phyloP scores from a whole-genome alignment of 495 filamentous ascomycete species.

The Terfezia boudieri region DNA sequence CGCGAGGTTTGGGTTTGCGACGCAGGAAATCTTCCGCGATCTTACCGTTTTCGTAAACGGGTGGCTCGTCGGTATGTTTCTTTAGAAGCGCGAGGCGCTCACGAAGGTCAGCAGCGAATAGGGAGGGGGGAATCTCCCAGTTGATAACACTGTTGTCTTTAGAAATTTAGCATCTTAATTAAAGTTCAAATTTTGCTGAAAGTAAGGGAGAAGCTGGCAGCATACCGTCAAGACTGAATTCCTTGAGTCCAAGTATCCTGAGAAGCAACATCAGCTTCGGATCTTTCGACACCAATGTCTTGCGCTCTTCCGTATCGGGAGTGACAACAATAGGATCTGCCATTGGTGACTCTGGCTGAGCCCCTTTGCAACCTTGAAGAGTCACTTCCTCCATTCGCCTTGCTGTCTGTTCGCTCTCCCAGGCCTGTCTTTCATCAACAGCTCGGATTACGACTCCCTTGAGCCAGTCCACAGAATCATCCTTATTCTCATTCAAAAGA shows the following conservation, averaged over 20 bases:
- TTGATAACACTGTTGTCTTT: constrained; percentile 5
- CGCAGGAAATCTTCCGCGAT: constrained; percentile 55
- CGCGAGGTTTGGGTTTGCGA: constrained; percentile 34
- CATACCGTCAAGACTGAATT: background rate
- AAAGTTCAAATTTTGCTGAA: background rate
- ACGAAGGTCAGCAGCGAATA: constrained; percentile 39
- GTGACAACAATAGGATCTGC: constrained; percentile 38
- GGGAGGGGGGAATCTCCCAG: constrained; percentile 54
- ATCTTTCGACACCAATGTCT: constrained; percentile 64
- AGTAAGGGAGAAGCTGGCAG: background rate
- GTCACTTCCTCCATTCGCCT: constrained; percentile 21
- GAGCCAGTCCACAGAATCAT: constrained; percentile 59
- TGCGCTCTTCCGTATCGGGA: constrained; percentile 42
- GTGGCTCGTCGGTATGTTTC: constrained; percentile 48
- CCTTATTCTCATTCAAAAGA: constrained; percentile 52
- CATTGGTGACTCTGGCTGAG: constrained; percentile 23
- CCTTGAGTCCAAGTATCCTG: constrained; percentile 46
- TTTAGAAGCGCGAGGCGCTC: constrained; percentile 41
- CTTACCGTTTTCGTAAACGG: constrained; percentile 42
- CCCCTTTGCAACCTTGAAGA: constrained; percentile 4
- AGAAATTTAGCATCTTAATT: background rate
- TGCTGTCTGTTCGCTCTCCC: constrained; percentile 50
- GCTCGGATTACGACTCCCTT: constrained; percentile 44
- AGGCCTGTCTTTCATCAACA: constrained; percentile 49
- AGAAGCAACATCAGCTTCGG: constrained; percentile 77